These are phyloP conservation scores for Arachis hypogaea DNA, from an alignment of 306 rosid species.

Conservation along the genomic window DNA sequence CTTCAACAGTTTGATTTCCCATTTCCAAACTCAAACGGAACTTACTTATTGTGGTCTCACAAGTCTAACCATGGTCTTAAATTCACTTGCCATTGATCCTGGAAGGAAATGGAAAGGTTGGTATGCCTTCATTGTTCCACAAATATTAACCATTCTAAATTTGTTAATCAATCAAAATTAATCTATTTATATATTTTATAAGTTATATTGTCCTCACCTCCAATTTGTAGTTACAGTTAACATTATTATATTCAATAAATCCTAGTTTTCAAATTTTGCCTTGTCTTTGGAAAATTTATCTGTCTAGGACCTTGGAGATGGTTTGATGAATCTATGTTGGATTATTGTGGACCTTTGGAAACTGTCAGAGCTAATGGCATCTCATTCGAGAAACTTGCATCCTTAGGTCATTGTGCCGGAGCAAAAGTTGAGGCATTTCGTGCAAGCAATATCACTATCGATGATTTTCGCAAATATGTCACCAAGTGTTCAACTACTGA, in stretches of 20 bases:
- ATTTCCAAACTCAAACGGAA: constrained; percentile 90
- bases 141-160: too few species aligned
- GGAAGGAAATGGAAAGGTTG: constrained; percentile 96
- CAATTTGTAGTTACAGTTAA: not conserved
- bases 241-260: not conserved
- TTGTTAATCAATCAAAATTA: too few species aligned
- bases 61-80: constrained; percentile 88
- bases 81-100: constrained; percentile 94
- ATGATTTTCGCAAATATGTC: constrained; percentile 73
- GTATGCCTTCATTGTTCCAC: too few species aligned
- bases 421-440: constrained; percentile 91
- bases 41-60: constrained; percentile 95
- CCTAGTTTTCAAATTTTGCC: too few species aligned
- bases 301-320: constrained; percentile 95
- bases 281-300: not conserved
- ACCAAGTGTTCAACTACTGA: constrained; percentile 68
- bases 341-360: constrained; percentile 90
- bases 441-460: constrained; percentile 59
- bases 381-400: constrained; percentile 84
- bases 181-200: too few species aligned
- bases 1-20: constrained; percentile 75
- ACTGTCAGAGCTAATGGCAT: constrained; percentile 79
- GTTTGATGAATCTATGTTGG: constrained; percentile 97
- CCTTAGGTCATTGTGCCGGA: constrained; percentile 94
- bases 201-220: too few species aligned